These are phyloP conservation scores for Aspergillus candidus DNA, from an alignment of 2,329 filamentous ascomycete genomes.

Conservation along the genomic window DNA sequence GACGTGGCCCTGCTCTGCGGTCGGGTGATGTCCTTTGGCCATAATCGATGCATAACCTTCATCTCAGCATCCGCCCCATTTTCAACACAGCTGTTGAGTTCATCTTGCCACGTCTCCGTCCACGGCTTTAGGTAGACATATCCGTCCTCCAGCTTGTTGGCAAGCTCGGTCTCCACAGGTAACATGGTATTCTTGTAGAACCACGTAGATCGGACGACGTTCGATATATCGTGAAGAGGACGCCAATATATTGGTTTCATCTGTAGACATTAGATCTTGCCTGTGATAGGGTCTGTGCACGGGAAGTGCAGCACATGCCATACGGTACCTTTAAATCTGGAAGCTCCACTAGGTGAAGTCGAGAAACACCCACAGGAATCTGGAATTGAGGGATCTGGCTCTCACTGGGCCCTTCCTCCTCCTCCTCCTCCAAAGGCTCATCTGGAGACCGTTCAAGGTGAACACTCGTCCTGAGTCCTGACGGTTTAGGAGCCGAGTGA, in stretches of 20 bases:
- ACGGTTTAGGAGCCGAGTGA: conserved; percentile 20
- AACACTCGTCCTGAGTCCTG: conserved; percentile 22
- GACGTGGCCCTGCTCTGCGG: conserved; percentile 31
- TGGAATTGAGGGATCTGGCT: conserved; percentile 42
- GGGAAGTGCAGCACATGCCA: too few relatives aligned
- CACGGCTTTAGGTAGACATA: conserved; percentile 82
- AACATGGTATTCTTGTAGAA: conserved; percentile 96
- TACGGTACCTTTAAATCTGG: conserved; percentile 55
- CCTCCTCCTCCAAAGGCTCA: conserved; percentile 10
- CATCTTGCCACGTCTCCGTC: conserved; percentile 88
- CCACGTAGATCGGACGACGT: conserved; percentile 84
- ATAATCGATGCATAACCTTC: conserved; percentile 78
- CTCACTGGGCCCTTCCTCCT: conserved; percentile 15
- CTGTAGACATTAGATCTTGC: conserved; percentile 30
- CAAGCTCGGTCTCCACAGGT: conserved; percentile 75
- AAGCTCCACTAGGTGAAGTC: conserved; percentile 80
- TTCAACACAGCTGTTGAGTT: conserved; percentile 82
- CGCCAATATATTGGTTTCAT: conserved; percentile 99
- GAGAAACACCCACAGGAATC: conserved; percentile 82
- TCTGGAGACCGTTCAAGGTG: conserved; percentile 15
- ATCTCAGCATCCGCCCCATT: conserved; percentile 85
- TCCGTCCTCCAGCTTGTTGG: conserved; percentile 88
- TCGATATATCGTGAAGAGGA: conserved; percentile 79
- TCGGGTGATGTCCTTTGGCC: conserved; percentile 55
- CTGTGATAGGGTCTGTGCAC: background rate